These are phyloP conservation scores for Raddia distichophylla DNA, from an alignment of 176 grass and related monocot species.

Conservation along the genomic window DNA sequence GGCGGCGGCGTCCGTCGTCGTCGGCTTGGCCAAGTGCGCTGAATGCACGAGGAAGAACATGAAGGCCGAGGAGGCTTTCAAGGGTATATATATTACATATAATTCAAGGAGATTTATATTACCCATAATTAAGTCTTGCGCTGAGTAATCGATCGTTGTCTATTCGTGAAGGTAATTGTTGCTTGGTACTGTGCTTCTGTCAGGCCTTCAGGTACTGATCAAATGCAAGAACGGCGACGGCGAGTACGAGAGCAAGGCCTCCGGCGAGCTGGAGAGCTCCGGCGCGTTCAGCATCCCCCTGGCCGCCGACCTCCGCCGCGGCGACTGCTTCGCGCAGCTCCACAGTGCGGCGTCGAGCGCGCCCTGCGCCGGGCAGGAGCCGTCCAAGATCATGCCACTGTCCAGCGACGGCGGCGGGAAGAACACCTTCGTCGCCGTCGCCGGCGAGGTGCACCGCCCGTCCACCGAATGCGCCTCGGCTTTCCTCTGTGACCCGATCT, in stretches of 20 bases:
- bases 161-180: too few relatives aligned
- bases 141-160: too few relatives aligned
- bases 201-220: neutral
- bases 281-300: too few relatives aligned
- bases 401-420: neutral
- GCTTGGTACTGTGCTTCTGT: neutral
- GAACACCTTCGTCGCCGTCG: neutral
- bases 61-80: too few relatives aligned
- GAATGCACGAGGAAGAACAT: too few relatives aligned
- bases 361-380: conserved; percentile 42
- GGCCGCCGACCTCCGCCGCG: neutral
- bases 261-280: too few relatives aligned
- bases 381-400: conserved; percentile 5
- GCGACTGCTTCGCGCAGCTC: conserved; percentile 39
- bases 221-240: neutral
- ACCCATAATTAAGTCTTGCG: too few relatives aligned
- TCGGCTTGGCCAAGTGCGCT: too few relatives aligned
- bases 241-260: neutral
- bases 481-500: conserved; percentile 15
- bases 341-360: neutral
- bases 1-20: too few relatives aligned
- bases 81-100: too few relatives aligned
- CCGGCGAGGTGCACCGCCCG: neutral
- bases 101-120: too few relatives aligned
- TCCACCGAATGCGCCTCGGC: neutral